Evolutionary conservation across 2,329 filamentous ascomycete species (phyloP).

Genomic region (Pyricularia sp.): DNA sequence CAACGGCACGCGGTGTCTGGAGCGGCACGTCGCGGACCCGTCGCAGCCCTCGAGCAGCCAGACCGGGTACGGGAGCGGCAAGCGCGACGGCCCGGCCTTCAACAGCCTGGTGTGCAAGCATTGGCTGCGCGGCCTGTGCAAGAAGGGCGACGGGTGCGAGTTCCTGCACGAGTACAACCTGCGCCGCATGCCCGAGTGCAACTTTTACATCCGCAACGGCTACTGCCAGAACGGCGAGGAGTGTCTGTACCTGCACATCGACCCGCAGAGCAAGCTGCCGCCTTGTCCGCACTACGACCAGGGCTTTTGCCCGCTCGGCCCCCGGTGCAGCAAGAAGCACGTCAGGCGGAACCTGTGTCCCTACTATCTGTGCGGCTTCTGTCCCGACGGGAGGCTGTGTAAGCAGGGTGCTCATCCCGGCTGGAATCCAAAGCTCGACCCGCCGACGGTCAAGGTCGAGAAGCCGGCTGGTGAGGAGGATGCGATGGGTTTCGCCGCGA

Average conservation of each 20-base stretch:
- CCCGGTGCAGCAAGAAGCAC: constrained; percentile 80
- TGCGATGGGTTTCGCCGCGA: constrained; percentile 31
- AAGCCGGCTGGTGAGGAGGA: constrained; percentile 47
- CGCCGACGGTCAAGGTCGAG: constrained; percentile 62
- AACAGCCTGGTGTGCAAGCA: constrained; percentile 95
- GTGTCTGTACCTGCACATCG: constrained; percentile 86
- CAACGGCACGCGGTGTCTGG: constrained; percentile 72
- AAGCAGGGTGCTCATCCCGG: constrained; percentile 73
- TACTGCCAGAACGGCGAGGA: constrained; percentile 97
- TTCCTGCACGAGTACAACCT: constrained; percentile 99
- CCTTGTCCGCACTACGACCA: constrained; percentile 87
- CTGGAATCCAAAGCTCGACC: constrained; percentile 69
- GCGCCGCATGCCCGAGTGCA: constrained; percentile 96
- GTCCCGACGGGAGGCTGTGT: constrained; percentile 70
- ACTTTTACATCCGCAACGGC: constrained; percentile 86
- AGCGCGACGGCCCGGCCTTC: constrained; percentile 39
- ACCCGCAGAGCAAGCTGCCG: constrained; percentile 68
- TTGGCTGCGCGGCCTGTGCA: constrained; percentile 94
- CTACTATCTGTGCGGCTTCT: constrained; percentile 91
- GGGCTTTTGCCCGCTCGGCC: constrained; percentile 89
- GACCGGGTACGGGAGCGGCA: constrained; percentile 20
- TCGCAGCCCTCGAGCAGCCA: constrained; percentile 13
- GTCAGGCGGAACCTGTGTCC: constrained; percentile 71
- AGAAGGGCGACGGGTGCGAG: constrained; percentile 94
- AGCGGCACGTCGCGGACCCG: constrained; percentile 55